Conservation (phyloP, 306 rosid species). For the Spatholobus suberectus region DNA sequence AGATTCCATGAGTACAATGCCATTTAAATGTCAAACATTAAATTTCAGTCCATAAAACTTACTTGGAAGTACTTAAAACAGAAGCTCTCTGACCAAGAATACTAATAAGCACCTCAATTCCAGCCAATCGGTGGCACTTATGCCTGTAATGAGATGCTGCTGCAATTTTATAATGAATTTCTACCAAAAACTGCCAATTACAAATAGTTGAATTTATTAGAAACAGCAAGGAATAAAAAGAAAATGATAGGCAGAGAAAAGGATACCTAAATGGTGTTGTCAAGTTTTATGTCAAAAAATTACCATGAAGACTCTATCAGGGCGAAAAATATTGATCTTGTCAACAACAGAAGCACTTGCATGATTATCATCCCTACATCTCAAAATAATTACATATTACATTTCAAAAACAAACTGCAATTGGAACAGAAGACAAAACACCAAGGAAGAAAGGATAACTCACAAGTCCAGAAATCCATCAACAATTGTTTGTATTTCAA, state of each 20-base stretch:
- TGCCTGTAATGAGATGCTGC: constrained; percentile 90
- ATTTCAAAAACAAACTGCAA: constrained; percentile 29
- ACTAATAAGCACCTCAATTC: constrained; percentile 78
- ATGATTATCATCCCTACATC: constrained; percentile 64
- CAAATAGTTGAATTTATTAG: constrained; percentile 43
- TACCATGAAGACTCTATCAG: constrained; percentile 94
- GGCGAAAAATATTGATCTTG: constrained; percentile 85
- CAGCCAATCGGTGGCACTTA: constrained; percentile 81
- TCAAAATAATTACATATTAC: constrained; percentile 40
- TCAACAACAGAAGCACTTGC: constrained; percentile 64
- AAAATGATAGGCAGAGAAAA: constrained; percentile 32
- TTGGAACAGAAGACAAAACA: not conserved
- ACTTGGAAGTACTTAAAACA: constrained; percentile 85
- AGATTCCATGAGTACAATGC: constrained; percentile 10
- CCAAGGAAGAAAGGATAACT: constrained; percentile 39
- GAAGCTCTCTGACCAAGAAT: constrained; percentile 78
- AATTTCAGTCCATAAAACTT: constrained; percentile 46
- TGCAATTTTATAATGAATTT: constrained; percentile 79
- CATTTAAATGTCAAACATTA: not conserved
- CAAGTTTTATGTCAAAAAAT: constrained; percentile 11
- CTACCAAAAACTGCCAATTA: constrained; percentile 78
- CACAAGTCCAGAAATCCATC: constrained; percentile 91
- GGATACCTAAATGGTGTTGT: constrained; percentile 17
- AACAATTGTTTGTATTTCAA: constrained; percentile 75
- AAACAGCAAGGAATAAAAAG: constrained; percentile 28